phyloP scores from a whole-genome alignment of 371 early-diverging fungal genomes.

The Mucor indicus region DNA sequence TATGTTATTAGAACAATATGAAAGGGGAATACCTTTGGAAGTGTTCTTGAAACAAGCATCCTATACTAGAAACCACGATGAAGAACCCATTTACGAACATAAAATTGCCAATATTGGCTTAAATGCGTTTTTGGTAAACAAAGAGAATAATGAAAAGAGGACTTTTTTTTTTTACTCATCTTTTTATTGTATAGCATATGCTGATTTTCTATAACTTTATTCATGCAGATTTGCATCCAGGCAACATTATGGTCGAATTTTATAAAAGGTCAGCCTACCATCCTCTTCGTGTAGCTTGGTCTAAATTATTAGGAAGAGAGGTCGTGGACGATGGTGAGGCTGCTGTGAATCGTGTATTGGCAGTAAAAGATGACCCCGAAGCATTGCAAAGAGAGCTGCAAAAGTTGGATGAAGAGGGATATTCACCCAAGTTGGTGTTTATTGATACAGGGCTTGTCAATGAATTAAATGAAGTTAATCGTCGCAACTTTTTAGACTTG shows the following conservation, averaged over 20 bases:
- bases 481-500: slow-evolving; percentile 87
- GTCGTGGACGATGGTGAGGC: slow-evolving; percentile 41
- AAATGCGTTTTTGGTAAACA: slow-evolving; percentile 51
- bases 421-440: slow-evolving; percentile 75
- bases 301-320: slow-evolving; percentile 27
- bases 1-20: slow-evolving; percentile 84
- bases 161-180: background rate
- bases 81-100: slow-evolving; percentile 58
- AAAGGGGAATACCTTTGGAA: slow-evolving; percentile 73
- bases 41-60: slow-evolving; percentile 60
- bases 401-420: slow-evolving; percentile 61
- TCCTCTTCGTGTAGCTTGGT: slow-evolving; percentile 53
- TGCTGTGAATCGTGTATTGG: slow-evolving; percentile 32
- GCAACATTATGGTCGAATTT: slow-evolving; percentile 91
- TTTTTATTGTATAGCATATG: slow-evolving; percentile 61
- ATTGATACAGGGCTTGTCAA: slow-evolving; percentile 92
- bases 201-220: slow-evolving; percentile 89
- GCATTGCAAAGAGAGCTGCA: slow-evolving; percentile 52
- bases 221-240: slow-evolving; percentile 93
- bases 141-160: background rate
- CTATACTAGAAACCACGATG: slow-evolving; percentile 16
- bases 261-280: slow-evolving; percentile 62
- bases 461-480: slow-evolving; percentile 65
- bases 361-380: slow-evolving; percentile 31
- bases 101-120: slow-evolving; percentile 68